phyloP scores from a whole-genome alignment of 1,284 basidiomycete species.

The Fistulinella staudtii region DNA sequence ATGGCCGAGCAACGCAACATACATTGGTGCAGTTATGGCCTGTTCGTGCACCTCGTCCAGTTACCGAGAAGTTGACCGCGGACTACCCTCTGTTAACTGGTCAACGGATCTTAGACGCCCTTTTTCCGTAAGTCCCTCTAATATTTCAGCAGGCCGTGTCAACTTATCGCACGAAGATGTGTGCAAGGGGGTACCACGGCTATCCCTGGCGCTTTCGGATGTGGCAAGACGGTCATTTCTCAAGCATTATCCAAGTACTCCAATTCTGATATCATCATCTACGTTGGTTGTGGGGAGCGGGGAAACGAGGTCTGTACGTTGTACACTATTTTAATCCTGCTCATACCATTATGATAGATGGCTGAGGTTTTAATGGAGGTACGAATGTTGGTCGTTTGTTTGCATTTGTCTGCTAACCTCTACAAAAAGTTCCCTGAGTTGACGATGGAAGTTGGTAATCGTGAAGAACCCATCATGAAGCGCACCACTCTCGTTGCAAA shows the following conservation, averaged over 20 bases:
- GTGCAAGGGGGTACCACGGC: constrained; percentile 99
- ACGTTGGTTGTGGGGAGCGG: constrained; percentile 95
- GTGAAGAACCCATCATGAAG: constrained; percentile 99
- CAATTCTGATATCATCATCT: constrained; percentile 99
- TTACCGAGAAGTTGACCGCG: constrained; percentile 91
- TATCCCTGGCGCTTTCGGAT: constrained; percentile 99
- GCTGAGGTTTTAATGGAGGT: constrained; percentile 97
- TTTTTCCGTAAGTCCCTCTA: constrained; percentile 77
- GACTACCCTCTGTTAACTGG: constrained; percentile 93
- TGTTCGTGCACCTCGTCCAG: constrained; percentile 95
- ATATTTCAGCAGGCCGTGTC: not conserved
- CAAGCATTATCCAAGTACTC: constrained; percentile 98
- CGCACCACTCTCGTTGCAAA: constrained; percentile 98
- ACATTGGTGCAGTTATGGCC: constrained; percentile 99
- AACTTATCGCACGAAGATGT: constrained; percentile 49
- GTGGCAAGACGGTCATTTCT: constrained; percentile 96
- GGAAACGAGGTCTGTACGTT: constrained; percentile 70
- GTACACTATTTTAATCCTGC: not conserved
- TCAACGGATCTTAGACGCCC: constrained; percentile 94
- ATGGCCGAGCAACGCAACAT: constrained; percentile 92
- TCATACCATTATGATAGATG: constrained; percentile 58
- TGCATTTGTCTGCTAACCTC: constrained; percentile 6
- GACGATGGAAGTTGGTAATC: constrained; percentile 85
- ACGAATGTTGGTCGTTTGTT: constrained; percentile 17
- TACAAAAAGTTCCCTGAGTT: constrained; percentile 84